Percentiles rank a stretch among this genome's conserved stretches.
Conservation (phyloP, 371 early-diverging fungal genomes). For the Funneliformis caledonium region DNA sequence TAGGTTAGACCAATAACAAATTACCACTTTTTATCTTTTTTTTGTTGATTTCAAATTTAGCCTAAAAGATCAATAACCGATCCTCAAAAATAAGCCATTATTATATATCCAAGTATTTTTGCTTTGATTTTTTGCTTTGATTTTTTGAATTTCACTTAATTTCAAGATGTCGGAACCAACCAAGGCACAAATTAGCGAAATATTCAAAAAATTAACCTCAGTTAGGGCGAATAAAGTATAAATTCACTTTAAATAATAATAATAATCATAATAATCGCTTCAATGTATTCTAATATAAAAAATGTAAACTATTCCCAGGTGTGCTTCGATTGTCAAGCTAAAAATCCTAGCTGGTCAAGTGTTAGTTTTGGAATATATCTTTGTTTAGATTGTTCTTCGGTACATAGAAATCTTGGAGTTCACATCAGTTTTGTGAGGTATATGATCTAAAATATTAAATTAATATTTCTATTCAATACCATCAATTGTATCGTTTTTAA, state of each 20-base stretch:
- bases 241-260: not conserved
- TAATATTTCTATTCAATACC: not conserved
- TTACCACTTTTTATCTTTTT: too few species aligned
- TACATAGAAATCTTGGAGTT: conserved; percentile 93
- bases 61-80: too few species aligned
- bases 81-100: too few species aligned
- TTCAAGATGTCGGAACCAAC: conserved; percentile 59
- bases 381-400: conserved; percentile 97
- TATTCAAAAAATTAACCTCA: conserved; percentile 79
- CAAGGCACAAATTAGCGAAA: conserved; percentile 74
- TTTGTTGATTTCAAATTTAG: too few species aligned
- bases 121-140: too few species aligned
- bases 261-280: not conserved
- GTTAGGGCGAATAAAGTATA: conserved; percentile 82
- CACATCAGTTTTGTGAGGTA: conserved; percentile 97
- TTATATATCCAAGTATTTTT: too few species aligned
- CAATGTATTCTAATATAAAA: not conserved
- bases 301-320: conserved; percentile 49
- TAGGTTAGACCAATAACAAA: too few species aligned
- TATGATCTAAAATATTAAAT: conserved; percentile 15
- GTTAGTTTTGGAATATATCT: conserved; percentile 97
- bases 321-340: conserved; percentile 97
- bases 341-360: conserved; percentile 97
- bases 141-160: too few species aligned
- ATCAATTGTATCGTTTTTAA: not conserved